A percentile compares a stretch with the other conserved stretches of the same genome.
These are phyloP conservation scores for Sphaerobolus stellatus DNA, from an alignment of 1,284 basidiomycete genomes.

Conservation along the genomic window DNA sequence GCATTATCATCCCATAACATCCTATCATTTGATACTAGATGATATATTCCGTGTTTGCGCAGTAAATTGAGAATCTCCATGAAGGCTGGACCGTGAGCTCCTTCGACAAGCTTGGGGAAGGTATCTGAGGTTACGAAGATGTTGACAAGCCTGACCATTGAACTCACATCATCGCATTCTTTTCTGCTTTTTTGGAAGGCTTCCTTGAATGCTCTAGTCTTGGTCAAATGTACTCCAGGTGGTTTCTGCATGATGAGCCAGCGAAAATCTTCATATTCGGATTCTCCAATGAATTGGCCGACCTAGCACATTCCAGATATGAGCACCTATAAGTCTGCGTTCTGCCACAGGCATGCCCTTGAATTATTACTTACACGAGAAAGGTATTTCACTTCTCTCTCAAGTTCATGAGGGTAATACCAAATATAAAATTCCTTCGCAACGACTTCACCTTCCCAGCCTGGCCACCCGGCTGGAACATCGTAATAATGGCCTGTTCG, in stretches of 20 bases:
- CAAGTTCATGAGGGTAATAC: slow-evolving; percentile 1
- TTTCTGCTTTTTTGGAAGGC: slow-evolving; percentile 6
- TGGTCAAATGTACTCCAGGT: slow-evolving; percentile 7
- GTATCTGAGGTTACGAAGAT: neutral
- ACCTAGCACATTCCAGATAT: no score
- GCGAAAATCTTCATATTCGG: neutral
- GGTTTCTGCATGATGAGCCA: slow-evolving; percentile 9
- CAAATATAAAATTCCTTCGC: slow-evolving; percentile 9
- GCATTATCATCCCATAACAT: slow-evolving; percentile 7
- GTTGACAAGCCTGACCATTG: neutral
- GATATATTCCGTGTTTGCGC: slow-evolving; percentile 3
- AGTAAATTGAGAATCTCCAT: slow-evolving; percentile 3
- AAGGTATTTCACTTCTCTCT: slow-evolving; percentile 4
- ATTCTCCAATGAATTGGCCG: neutral
- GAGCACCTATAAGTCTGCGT: no score
- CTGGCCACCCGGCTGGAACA: slow-evolving; percentile 2
- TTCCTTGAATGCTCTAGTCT: slow-evolving; percentile 10
- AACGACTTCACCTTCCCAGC: slow-evolving; percentile 1
- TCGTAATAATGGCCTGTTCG: slow-evolving; percentile 9
- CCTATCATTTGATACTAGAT: neutral
- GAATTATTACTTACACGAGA: neutral
- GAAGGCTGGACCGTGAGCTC: slow-evolving; percentile 5
- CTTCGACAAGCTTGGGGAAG: slow-evolving; percentile 3
- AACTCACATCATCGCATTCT: slow-evolving; percentile 8
- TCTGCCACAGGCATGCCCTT: no score